Conservation (phyloP, 352 stramenopile genomes). For the Phytophthora syringae region DNA sequence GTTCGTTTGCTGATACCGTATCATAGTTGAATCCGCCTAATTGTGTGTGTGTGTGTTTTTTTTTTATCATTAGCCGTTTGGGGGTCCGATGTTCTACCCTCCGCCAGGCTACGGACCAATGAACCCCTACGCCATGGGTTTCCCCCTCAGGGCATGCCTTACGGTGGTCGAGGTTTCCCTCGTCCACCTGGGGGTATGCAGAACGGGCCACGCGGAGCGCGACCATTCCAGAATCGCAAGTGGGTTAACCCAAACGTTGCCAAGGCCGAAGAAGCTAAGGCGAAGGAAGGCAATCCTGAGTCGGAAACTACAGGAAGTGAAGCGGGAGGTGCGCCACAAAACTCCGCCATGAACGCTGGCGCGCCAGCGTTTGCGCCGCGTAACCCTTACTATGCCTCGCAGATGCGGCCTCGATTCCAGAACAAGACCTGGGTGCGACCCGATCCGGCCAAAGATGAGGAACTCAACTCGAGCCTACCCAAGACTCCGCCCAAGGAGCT, state of each 20-base stretch:
- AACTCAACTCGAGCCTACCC: constrained; percentile 75
- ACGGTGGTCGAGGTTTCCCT: constrained; percentile 39
- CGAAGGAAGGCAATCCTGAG: constrained; percentile 30
- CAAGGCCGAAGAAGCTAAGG: constrained; percentile 54
- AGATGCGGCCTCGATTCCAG: constrained; percentile 86
- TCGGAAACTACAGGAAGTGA: constrained; percentile 22
- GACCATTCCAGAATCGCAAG: constrained; percentile 81
- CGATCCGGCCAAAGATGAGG: constrained; percentile 73
- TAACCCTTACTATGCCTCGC: constrained; percentile 71
- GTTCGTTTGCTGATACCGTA: neutral
- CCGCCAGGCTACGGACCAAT: constrained; percentile 64
- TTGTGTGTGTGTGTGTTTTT: no score
- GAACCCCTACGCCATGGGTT: constrained; percentile 80
- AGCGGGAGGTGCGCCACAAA: constrained; percentile 11
- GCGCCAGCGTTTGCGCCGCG: constrained; percentile 54
- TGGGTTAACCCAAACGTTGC: constrained; percentile 86
- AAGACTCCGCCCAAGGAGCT: constrained; percentile 74
- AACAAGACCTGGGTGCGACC: constrained; percentile 90
- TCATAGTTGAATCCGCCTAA: no score
- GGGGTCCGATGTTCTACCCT: constrained; percentile 78
- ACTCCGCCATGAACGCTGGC: constrained; percentile 37
- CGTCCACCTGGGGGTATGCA: constrained; percentile 31
- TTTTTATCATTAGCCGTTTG: constrained; percentile 54
- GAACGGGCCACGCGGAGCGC: constrained; percentile 44
- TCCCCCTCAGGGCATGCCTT: constrained; percentile 66